phyloP scores from a whole-genome alignment of 805 yeast species.

The Hanseniaspora occidentalis region DNA sequence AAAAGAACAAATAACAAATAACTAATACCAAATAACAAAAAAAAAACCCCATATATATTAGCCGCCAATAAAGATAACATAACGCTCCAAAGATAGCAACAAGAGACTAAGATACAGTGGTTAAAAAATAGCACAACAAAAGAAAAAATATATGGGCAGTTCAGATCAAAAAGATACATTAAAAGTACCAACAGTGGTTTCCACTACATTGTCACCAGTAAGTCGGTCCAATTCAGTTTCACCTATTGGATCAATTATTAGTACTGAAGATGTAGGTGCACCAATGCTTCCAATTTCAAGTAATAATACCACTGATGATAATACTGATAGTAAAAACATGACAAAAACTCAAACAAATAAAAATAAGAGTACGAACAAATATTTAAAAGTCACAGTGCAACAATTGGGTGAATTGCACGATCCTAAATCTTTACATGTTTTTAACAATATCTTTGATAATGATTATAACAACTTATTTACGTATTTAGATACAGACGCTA shows the following conservation, averaged over 20 bases:
- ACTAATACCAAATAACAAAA: too few species aligned
- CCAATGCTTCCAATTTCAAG: background rate
- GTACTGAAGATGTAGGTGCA: background rate
- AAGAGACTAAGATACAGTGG: too few species aligned
- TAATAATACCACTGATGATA: too few species aligned
- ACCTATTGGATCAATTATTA: background rate
- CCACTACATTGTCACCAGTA: too few species aligned
- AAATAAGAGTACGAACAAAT: constrained; percentile 21
- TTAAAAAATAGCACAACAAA: too few species aligned
- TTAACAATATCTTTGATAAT: constrained; percentile 14
- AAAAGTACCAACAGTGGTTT: background rate
- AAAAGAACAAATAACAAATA: too few species aligned
- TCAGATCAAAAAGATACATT: background rate
- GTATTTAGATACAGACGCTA: constrained; percentile 14
- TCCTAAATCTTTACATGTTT: constrained; percentile 21
- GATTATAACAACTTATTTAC: constrained; percentile 13
- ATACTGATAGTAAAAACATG: too few species aligned
- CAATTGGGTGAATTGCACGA: constrained; percentile 20
- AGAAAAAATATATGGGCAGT: too few species aligned
- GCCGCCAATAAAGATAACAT: too few species aligned
- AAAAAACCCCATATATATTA: too few species aligned
- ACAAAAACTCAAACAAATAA: constrained; percentile 21
- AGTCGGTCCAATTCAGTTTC: background rate
- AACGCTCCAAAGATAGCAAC: too few species aligned
- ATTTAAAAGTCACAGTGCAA: constrained; percentile 10